These are phyloP conservation scores for Bruguiera parviflora DNA, from an alignment of 345 rosid species.

Conservation along the genomic window DNA sequence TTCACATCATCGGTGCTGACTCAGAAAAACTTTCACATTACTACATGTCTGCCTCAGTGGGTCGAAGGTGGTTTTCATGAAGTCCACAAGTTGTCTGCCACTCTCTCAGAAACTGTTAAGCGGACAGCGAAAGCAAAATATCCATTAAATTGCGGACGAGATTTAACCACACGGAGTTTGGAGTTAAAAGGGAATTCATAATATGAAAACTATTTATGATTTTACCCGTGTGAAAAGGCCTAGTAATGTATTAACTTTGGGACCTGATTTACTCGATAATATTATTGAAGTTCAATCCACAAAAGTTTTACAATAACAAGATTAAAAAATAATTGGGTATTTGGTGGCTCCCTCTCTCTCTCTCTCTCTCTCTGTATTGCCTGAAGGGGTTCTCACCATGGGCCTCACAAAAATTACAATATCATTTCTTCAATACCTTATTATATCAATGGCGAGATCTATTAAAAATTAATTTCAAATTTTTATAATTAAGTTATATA, in stretches of 20 bases:
- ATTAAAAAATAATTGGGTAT: not conserved
- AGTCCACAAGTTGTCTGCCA: conserved; percentile 36
- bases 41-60: conserved; percentile 14
- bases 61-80: conserved; percentile 27
- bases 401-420: not conserved
- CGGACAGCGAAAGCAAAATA: not conserved
- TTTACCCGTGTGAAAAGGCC: too few relatives aligned
- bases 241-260: too few relatives aligned
- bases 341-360: not conserved
- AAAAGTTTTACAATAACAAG: not conserved
- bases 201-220: too few relatives aligned
- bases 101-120: conserved; percentile 12
- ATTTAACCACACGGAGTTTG: too few relatives aligned
- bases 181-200: too few relatives aligned
- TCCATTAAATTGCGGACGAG: too few relatives aligned
- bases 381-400: not conserved
- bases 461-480: too few relatives aligned
- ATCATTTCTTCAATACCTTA: not conserved
- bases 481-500: too few relatives aligned
- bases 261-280: too few relatives aligned
- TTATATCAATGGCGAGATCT: too few relatives aligned
- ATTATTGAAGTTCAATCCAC: too few relatives aligned
- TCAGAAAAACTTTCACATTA: conserved; percentile 3
- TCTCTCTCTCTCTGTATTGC: not conserved
- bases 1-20: not conserved